These are phyloP conservation scores for Paecilomyces sp. DNA, from an alignment of 2,329 filamentous ascomycete species.

Conservation along the genomic window DNA sequence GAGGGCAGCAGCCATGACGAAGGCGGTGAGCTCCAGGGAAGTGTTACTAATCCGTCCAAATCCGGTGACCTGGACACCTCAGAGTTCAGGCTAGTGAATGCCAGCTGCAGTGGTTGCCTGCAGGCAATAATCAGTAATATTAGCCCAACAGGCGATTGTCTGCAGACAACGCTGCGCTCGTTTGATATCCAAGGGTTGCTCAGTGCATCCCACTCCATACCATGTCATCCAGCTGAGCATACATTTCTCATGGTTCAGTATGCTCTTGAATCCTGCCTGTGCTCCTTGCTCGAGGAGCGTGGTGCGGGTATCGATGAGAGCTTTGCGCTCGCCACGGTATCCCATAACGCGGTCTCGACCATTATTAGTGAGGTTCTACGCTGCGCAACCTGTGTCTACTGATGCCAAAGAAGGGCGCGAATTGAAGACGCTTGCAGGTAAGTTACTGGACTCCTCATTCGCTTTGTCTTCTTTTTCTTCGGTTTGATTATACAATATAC, in stretches of 20 bases:
- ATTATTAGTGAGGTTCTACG: slow-evolving; percentile 7
- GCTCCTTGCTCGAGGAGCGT: slow-evolving; percentile 24
- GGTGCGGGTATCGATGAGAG: slow-evolving; percentile 16
- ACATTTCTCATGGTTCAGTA: slow-evolving; percentile 7
- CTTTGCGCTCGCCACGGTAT: slow-evolving; percentile 14
- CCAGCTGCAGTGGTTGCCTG: not conserved
- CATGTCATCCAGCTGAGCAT: slow-evolving; percentile 14
- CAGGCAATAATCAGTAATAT: not conserved
- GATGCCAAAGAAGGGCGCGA: slow-evolving; percentile 1
- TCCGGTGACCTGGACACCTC: not conserved
- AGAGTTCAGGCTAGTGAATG: not conserved
- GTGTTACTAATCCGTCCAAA: not conserved
- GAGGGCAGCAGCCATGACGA: not conserved
- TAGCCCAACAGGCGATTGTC: not conserved
- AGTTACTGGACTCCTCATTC: not conserved
- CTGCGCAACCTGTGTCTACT: slow-evolving; percentile 8
- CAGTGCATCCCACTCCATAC: slow-evolving; percentile 3
- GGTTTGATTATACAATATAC: not conserved
- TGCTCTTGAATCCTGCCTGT: slow-evolving; percentile 21
- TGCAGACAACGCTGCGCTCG: not conserved
- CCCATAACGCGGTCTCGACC: slow-evolving; percentile 9
- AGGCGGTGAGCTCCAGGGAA: not conserved
- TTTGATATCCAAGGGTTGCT: not conserved
- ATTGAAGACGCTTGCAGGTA: slow-evolving; percentile 22
- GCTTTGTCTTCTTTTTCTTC: not conserved